Conservation (phyloP, 2,329 filamentous ascomycete genomes). For the Trichophyton verrucosum region DNA sequence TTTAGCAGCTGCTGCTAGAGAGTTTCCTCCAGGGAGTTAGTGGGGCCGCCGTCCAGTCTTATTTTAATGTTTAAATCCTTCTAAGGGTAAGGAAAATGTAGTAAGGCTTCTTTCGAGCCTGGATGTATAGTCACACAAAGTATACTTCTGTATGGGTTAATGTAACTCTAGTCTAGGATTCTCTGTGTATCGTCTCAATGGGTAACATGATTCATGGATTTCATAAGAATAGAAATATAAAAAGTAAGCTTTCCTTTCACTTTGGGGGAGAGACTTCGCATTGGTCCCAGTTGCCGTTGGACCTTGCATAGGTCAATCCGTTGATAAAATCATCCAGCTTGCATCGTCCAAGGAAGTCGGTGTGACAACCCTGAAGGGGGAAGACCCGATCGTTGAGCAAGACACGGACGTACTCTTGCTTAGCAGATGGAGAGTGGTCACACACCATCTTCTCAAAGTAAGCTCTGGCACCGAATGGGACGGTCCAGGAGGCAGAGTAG, state of each 20-base stretch:
- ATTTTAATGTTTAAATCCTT: too few species aligned
- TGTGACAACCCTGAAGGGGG: slow-evolving; percentile 55
- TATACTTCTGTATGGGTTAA: too few species aligned
- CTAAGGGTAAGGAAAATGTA: too few species aligned
- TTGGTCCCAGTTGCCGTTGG: slow-evolving; percentile 59
- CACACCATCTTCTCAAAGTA: slow-evolving; percentile 85
- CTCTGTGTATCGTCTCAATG: too few species aligned
- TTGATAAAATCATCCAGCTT: slow-evolving; percentile 56
- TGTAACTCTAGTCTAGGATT: too few species aligned
- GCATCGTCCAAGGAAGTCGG: slow-evolving; percentile 60
- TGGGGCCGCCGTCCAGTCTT: too few species aligned
- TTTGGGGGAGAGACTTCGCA: slow-evolving; percentile 34
- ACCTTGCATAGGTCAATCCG: slow-evolving; percentile 59
- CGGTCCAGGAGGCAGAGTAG: slow-evolving; percentile 64
- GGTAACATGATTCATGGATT: neutral
- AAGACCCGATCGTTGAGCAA: slow-evolving; percentile 76
- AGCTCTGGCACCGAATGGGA: slow-evolving; percentile 68
- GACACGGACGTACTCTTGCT: slow-evolving; percentile 62
- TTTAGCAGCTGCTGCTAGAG: too few species aligned
- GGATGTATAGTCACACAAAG: too few species aligned
- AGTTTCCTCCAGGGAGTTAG: too few species aligned
- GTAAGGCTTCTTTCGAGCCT: too few species aligned
- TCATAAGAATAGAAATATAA: neutral
- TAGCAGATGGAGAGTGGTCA: slow-evolving; percentile 19
- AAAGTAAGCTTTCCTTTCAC: neutral